Conservation (phyloP, 805 yeast species). For the Pichia cephalocereana region DNA sequence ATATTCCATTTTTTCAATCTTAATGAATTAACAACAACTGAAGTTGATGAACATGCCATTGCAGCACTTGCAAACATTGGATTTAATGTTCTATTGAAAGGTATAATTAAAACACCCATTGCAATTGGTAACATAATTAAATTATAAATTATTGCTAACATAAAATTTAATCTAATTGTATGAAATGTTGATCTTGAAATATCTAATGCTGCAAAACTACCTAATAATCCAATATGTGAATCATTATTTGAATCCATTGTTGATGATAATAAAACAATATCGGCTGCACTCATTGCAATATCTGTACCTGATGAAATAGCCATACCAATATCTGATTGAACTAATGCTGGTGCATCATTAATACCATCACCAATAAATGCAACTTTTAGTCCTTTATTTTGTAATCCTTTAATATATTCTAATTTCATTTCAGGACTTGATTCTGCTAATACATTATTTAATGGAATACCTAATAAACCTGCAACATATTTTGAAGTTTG, state of each 20-base stretch:
- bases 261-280: slow-evolving; percentile 62
- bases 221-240: slow-evolving; percentile 17
- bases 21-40: slow-evolving; percentile 78
- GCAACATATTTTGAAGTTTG: slow-evolving; percentile 61
- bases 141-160: slow-evolving; percentile 84
- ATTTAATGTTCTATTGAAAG: slow-evolving; percentile 65
- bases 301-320: slow-evolving; percentile 92
- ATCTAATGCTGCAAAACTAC: slow-evolving; percentile 54
- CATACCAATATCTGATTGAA: slow-evolving; percentile 79
- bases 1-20: slow-evolving; percentile 56
- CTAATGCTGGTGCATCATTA: slow-evolving; percentile 95
- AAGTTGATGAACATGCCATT: slow-evolving; percentile 88
- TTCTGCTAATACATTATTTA: slow-evolving; percentile 59
- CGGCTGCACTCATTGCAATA: slow-evolving; percentile 96
- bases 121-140: slow-evolving; percentile 85
- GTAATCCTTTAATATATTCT: slow-evolving; percentile 50
- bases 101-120: slow-evolving; percentile 76
- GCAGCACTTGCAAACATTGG: slow-evolving; percentile 88
- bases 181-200: slow-evolving; percentile 62
- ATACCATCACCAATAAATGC: slow-evolving; percentile 97
- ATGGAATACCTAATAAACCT: slow-evolving; percentile 53
- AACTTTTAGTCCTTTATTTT: slow-evolving; percentile 37
- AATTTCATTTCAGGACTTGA: slow-evolving; percentile 74
- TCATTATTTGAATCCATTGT: slow-evolving; percentile 10
- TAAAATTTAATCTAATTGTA: slow-evolving; percentile 70